A percentile compares a stretch with the other conserved stretches of the same genome.
Conservation (phyloP, 768 basidiomycete genomes). For the Boletus edulis region DNA sequence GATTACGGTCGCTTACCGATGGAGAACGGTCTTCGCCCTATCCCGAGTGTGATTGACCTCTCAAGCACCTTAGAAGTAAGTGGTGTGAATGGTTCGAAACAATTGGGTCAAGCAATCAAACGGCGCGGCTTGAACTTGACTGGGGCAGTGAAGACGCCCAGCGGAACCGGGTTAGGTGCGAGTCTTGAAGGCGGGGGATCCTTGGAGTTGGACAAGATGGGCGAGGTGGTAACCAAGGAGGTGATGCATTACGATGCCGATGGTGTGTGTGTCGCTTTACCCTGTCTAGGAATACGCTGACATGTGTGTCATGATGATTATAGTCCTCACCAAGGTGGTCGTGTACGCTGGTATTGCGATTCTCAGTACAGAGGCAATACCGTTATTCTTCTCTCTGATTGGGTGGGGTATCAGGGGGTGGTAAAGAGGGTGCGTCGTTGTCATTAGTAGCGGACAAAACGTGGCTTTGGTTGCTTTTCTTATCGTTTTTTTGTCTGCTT, state of each 20-base stretch:
- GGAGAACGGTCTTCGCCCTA: constrained; percentile 58
- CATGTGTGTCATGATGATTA: neutral
- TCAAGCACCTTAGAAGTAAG: constrained; percentile 42
- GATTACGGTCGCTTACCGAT: constrained; percentile 74
- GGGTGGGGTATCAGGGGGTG: constrained; percentile 62
- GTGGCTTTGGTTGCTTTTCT: too few species aligned
- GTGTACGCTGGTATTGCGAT: constrained; percentile 88
- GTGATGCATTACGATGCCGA: constrained; percentile 84
- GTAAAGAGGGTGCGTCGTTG: constrained; percentile 9
- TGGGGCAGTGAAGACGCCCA: constrained; percentile 5
- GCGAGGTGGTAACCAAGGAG: constrained; percentile 2
- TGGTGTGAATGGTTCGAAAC: constrained; percentile 37
- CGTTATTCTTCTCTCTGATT: constrained; percentile 63
- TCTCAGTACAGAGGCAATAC: constrained; percentile 58
- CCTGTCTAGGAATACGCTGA: neutral
- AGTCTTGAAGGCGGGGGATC: constrained; percentile 24
- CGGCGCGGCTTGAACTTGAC: constrained; percentile 19
- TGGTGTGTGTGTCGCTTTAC: constrained; percentile 44
- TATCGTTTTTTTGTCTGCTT: too few species aligned
- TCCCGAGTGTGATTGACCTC: constrained; percentile 87
- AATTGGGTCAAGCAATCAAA: constrained; percentile 32
- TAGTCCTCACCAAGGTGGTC: constrained; percentile 86
- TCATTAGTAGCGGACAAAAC: too few species aligned
- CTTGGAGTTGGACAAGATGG: constrained; percentile 32
- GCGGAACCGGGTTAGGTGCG: constrained; percentile 23